Evolutionary conservation across 1,139 yeast genomes (phyloP).

Genomic region (Lizanozyma gosingica): DNA sequence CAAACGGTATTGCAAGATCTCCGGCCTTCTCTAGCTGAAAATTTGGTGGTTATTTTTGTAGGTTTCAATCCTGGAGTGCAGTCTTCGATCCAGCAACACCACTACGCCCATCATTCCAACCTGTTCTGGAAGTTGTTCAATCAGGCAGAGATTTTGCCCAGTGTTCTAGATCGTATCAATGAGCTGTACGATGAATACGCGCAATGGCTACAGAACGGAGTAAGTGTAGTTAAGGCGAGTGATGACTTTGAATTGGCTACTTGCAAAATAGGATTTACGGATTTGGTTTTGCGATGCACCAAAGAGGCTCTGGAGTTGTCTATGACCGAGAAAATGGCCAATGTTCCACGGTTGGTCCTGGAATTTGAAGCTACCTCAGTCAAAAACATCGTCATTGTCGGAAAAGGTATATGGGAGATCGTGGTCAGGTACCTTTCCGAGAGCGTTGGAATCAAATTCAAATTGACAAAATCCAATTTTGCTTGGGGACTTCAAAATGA

Average conservation of each 20-base stretch:
- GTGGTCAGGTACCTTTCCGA: conserved; percentile 27
- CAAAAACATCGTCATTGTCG: conserved; percentile 47
- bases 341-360: conserved; percentile 43
- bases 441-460: conserved; percentile 8
- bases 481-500: not conserved
- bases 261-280: conserved; percentile 61
- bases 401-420: conserved; percentile 75
- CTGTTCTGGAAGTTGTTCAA: conserved; percentile 61
- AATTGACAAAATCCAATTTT: conserved; percentile 19
- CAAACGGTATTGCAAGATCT: too few relatives aligned
- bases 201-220: conserved; percentile 1
- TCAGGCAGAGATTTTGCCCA: conserved; percentile 37
- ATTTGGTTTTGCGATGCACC: conserved; percentile 60
- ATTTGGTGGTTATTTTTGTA: conserved; percentile 43
- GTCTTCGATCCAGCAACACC: conserved; percentile 58
- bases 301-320: conserved; percentile 48
- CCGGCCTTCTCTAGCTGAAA: conserved; percentile 24
- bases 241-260: conserved; percentile 40
- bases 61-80: conserved; percentile 72
- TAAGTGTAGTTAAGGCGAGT: conserved; percentile 16
- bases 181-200: conserved; percentile 2
- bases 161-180: conserved; percentile 10
- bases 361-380: conserved; percentile 35
- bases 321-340: conserved; percentile 41
- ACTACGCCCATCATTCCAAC: conserved; percentile 67